A percentile compares a stretch with the other conserved stretches of the same genome.
Evolutionary conservation across 148 eudicot species (phyloP).

Genomic region (Linanthus parryae): DNA sequence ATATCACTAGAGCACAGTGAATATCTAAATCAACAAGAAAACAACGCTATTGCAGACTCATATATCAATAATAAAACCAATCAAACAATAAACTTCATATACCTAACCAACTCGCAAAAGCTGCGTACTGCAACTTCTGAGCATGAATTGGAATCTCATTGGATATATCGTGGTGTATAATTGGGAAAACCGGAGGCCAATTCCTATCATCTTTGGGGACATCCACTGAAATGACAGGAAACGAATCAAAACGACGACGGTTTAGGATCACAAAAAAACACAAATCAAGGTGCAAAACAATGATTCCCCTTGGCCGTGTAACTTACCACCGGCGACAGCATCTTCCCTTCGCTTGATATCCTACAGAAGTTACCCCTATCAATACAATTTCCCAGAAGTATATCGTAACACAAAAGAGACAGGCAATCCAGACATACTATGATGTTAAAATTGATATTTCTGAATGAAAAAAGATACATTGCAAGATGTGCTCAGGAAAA

Average conservation of each 20-base stretch:
- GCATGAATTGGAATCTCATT: conserved; percentile 60
- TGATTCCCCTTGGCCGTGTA: background rate
- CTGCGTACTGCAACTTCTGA: conserved; percentile 58
- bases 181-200: conserved; percentile 59
- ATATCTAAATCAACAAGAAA: too few species aligned
- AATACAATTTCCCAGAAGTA: too few species aligned
- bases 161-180: conserved; percentile 58
- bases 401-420: too few species aligned
- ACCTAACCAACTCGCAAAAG: conserved; percentile 73
- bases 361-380: conserved; percentile 15
- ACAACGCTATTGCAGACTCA: too few species aligned
- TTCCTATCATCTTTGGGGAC: conserved; percentile 45
- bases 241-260: background rate
- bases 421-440: too few species aligned
- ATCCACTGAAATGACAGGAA: conserved; percentile 30
- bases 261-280: background rate
- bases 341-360: conserved; percentile 56
- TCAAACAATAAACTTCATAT: conserved; percentile 10
- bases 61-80: too few species aligned
- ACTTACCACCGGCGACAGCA: conserved; percentile 48
- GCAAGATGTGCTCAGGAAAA: background rate
- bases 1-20: too few species aligned
- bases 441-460: too few species aligned
- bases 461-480: background rate
- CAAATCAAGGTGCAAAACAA: background rate